Evolutionary conservation across 2,329 filamentous ascomycete genomes (phyloP).

Genomic region (Coniochaeta prunicola): DNA sequence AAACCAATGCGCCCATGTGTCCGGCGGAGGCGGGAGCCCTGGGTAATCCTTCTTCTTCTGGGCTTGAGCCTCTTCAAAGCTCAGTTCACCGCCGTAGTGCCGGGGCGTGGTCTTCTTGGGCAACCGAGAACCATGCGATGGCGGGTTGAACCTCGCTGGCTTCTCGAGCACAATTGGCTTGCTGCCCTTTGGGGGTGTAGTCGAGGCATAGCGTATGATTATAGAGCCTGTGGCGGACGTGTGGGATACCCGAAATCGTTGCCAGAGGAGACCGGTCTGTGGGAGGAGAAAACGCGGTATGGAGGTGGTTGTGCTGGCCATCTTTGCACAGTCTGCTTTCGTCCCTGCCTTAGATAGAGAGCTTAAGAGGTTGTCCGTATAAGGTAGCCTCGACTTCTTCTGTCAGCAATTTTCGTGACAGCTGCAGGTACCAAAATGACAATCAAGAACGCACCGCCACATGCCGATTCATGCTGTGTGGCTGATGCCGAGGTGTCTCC

Average conservation of each 20-base stretch:
- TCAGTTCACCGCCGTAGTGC: conserved; percentile 69
- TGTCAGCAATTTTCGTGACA: neutral
- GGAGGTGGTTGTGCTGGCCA: conserved; percentile 39
- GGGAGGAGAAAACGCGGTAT: conserved; percentile 66
- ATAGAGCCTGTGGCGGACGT: conserved; percentile 15
- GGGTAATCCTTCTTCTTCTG: conserved; percentile 73
- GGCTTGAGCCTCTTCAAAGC: conserved; percentile 54
- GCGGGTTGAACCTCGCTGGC: conserved; percentile 83
- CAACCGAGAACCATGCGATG: conserved; percentile 74
- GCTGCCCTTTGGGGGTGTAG: conserved; percentile 12
- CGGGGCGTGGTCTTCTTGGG: conserved; percentile 43
- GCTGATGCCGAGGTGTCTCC: neutral
- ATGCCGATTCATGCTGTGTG: neutral
- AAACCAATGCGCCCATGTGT: conserved; percentile 79
- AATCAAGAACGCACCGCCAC: neutral
- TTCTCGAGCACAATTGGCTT: conserved; percentile 73
- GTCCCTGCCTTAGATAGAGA: neutral
- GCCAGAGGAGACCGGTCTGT: conserved; percentile 50
- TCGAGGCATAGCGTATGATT: conserved; percentile 17
- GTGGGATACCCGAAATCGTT: conserved; percentile 20
- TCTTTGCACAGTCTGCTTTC: conserved; percentile 12
- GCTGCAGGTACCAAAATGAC: neutral
- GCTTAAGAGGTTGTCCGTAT: neutral
- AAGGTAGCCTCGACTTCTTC: neutral
- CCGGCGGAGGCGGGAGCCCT: conserved; percentile 78